Conservation (phyloP, 208 protist species). For the Acanthamoeba rhysodes region DNA sequence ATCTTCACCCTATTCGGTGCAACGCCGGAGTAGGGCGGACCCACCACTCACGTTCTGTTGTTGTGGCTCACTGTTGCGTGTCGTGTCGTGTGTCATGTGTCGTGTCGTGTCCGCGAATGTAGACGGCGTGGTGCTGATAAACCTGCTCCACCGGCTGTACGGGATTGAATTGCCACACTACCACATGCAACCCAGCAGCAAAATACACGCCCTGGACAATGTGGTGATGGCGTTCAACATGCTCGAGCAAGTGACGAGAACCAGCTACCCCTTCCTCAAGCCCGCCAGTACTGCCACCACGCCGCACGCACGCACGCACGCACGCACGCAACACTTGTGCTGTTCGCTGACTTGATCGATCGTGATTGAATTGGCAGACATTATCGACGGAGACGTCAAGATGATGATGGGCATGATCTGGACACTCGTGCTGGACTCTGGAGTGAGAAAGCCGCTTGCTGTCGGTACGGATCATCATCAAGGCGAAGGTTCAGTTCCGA, state of each 20-base stretch:
- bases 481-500: too few species aligned
- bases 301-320: too few species aligned
- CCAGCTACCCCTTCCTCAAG: constrained; percentile 59
- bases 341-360: neutral
- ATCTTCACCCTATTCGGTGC: neutral
- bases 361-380: neutral
- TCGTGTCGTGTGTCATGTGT: neutral
- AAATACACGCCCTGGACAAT: constrained; percentile 40
- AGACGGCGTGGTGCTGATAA: constrained; percentile 63
- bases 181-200: constrained; percentile 37
- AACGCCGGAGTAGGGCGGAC: too few species aligned
- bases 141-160: constrained; percentile 38
- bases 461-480: neutral
- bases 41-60: too few species aligned
- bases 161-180: constrained; percentile 36
- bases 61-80: neutral
- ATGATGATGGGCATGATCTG: constrained; percentile 72
- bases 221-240: constrained; percentile 68
- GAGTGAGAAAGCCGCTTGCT: constrained; percentile 29
- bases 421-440: constrained; percentile 66
- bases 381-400: constrained; percentile 64
- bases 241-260: constrained; percentile 15
- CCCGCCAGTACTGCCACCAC: neutral
- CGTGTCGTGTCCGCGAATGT: neutral
- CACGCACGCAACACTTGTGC: too few species aligned